Evolutionary conservation across 495 filamentous ascomycete genomes (phyloP).

Genomic region (Xylaria intraflava): DNA sequence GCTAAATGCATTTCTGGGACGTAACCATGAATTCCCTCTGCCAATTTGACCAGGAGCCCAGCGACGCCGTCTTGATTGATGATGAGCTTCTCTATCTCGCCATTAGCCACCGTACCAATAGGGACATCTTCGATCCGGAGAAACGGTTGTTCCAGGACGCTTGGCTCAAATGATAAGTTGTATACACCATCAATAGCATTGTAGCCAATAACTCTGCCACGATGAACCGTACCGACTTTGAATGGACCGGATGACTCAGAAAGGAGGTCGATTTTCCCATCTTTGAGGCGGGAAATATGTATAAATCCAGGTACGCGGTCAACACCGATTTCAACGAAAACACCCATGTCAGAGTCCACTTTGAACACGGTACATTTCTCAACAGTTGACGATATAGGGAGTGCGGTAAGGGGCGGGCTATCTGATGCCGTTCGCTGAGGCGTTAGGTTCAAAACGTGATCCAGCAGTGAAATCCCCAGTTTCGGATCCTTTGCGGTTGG

Average conservation of each 20-base stretch:
- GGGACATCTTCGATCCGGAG: conserved; percentile 82
- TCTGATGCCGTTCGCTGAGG: conserved; percentile 34
- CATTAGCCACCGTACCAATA: conserved; percentile 74
- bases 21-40: conserved; percentile 78
- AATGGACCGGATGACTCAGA: conserved; percentile 69
- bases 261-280: conserved; percentile 76
- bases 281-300: conserved; percentile 84
- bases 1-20: conserved; percentile 84
- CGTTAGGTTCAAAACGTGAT: conserved; percentile 67
- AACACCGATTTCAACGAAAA: conserved; percentile 75
- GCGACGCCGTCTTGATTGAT: conserved; percentile 64
- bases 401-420: conserved; percentile 41
- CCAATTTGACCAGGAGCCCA: conserved; percentile 72
- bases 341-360: conserved; percentile 67
- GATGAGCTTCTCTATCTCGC: conserved; percentile 76
- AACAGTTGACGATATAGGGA: conserved; percentile 69
- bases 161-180: conserved; percentile 75
- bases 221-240: conserved; percentile 68
- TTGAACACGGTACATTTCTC: conserved; percentile 68
- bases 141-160: conserved; percentile 78
- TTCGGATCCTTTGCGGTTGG: conserved; percentile 71
- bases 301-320: conserved; percentile 74
- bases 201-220: conserved; percentile 77
- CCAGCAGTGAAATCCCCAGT: conserved; percentile 76
- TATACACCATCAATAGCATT: conserved; percentile 81